A percentile compares a stretch with the other conserved stretches of the same genome.
These are phyloP conservation scores for Phytophthora foliorum DNA, from an alignment of 352 stramenopile species.

Conservation along the genomic window DNA sequence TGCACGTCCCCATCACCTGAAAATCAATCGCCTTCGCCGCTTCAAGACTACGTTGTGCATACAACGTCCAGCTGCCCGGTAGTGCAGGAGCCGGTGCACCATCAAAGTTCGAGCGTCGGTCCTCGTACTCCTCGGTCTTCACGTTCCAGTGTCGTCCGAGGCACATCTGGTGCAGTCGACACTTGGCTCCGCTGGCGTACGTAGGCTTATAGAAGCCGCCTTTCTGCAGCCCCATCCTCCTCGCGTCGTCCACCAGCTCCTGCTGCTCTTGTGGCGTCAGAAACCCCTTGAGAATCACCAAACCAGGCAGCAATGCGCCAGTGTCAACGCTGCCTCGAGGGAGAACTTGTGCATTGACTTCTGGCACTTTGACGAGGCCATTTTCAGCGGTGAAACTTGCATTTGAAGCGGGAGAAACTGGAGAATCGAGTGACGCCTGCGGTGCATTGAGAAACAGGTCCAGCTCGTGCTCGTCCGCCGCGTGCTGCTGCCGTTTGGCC, in stretches of 20 bases:
- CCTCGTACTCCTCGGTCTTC: slow-evolving; percentile 73
- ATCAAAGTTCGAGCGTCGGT: slow-evolving; percentile 65
- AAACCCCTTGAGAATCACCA: slow-evolving; percentile 73
- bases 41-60: slow-evolving; percentile 51
- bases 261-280: slow-evolving; percentile 63
- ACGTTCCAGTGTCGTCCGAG: slow-evolving; percentile 79
- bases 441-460: slow-evolving; percentile 64
- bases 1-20: slow-evolving; percentile 59
- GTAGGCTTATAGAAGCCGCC: slow-evolving; percentile 76
- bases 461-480: slow-evolving; percentile 69
- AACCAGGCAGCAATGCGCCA: slow-evolving; percentile 58
- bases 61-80: slow-evolving; percentile 40
- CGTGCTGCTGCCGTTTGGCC: slow-evolving; percentile 51
- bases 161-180: slow-evolving; percentile 80
- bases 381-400: slow-evolving; percentile 23
- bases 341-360: slow-evolving; percentile 11
- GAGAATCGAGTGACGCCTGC: not conserved
- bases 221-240: slow-evolving; percentile 46
- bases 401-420: not conserved
- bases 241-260: slow-evolving; percentile 61
- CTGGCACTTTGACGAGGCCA: not conserved
- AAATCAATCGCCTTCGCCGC: slow-evolving; percentile 47
- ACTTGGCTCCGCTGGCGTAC: slow-evolving; percentile 78
- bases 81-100: slow-evolving; percentile 45
- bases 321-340: slow-evolving; percentile 30